phyloP scores from a whole-genome alignment of 257 asterid genomes.

The Lavandula angustifolia region DNA sequence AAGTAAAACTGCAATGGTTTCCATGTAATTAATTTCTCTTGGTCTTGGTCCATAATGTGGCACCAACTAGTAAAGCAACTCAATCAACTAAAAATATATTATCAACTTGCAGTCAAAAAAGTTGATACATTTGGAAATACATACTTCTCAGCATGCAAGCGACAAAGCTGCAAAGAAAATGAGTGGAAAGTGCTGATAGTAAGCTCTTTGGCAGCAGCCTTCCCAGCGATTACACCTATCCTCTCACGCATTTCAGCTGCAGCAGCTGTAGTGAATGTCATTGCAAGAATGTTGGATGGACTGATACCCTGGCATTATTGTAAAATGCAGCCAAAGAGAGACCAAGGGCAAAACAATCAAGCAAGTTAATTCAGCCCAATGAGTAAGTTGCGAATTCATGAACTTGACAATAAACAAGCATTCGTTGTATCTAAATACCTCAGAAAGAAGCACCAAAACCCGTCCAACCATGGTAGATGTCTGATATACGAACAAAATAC shows the following conservation, averaged over 20 bases:
- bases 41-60: conserved; percentile 3
- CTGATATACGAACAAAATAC: conserved; percentile 50
- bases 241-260: conserved; percentile 98
- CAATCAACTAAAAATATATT: conserved; percentile 15
- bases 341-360: conserved; percentile 6
- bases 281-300: conserved; percentile 85
- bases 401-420: conserved; percentile 3
- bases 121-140: conserved; percentile 35
- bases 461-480: conserved; percentile 99
- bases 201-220: conserved; percentile 84
- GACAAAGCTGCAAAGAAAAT: conserved; percentile 92
- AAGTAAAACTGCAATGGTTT: background rate
- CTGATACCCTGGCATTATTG: conserved; percentile 64
- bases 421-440: conserved; percentile 48
- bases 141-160: conserved; percentile 92
- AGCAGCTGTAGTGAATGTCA: conserved; percentile 96
- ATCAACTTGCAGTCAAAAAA: conserved; percentile 1
- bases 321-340: conserved; percentile 19
- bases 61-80: conserved; percentile 1
- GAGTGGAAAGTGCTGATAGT: conserved; percentile 96
- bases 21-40: conserved; percentile 21
- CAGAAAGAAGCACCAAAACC: conserved; percentile 71
- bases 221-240: conserved; percentile 86
- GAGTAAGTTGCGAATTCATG: conserved; percentile 22
- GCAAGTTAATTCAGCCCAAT: conserved; percentile 30